Conservation (phyloP, 2,329 filamentous ascomycete species). For the Fusarium falciforme region DNA sequence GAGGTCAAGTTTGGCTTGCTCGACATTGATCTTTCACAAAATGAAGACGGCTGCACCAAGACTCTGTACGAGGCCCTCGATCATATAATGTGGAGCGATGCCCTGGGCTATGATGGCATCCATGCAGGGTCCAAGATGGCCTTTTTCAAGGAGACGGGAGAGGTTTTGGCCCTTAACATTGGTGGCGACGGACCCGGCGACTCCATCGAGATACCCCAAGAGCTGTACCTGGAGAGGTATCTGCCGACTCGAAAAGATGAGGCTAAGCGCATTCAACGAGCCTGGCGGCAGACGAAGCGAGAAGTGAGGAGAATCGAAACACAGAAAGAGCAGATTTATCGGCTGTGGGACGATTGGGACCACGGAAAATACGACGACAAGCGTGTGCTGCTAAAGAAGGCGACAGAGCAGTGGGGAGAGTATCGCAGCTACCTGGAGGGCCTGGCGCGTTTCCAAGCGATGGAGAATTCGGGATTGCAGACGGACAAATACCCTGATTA, state of each 20-base stretch:
- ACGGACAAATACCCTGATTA: conserved; percentile 53
- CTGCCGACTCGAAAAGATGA: conserved; percentile 57
- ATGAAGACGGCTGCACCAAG: conserved; percentile 53
- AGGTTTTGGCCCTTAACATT: conserved; percentile 63
- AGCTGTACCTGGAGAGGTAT: conserved; percentile 68
- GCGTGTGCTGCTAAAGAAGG: conserved; percentile 46
- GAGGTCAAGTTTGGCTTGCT: conserved; percentile 56
- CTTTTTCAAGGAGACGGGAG: conserved; percentile 58
- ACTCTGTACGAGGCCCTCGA: conserved; percentile 62
- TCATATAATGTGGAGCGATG: conserved; percentile 60
- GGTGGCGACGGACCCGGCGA: conserved; percentile 55
- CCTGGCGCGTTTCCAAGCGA: conserved; percentile 50
- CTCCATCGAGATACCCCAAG: conserved; percentile 61
- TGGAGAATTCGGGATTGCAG: conserved; percentile 53
- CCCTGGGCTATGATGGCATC: conserved; percentile 51
- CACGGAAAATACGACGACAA: conserved; percentile 43
- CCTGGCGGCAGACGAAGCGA: conserved; percentile 49
- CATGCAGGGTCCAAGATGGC: conserved; percentile 55
- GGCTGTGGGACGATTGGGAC: conserved; percentile 44
- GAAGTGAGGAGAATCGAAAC: conserved; percentile 38
- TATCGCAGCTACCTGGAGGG: conserved; percentile 52
- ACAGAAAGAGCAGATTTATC: conserved; percentile 43
- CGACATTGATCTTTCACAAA: conserved; percentile 52
- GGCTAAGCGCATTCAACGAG: conserved; percentile 57
- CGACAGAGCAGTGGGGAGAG: conserved; percentile 46